Percentiles rank a stretch among this genome's conserved stretches.
Evolutionary conservation across 2,329 filamentous ascomycete genomes (phyloP).

Genomic region (Cryphonectria naterciae): DNA sequence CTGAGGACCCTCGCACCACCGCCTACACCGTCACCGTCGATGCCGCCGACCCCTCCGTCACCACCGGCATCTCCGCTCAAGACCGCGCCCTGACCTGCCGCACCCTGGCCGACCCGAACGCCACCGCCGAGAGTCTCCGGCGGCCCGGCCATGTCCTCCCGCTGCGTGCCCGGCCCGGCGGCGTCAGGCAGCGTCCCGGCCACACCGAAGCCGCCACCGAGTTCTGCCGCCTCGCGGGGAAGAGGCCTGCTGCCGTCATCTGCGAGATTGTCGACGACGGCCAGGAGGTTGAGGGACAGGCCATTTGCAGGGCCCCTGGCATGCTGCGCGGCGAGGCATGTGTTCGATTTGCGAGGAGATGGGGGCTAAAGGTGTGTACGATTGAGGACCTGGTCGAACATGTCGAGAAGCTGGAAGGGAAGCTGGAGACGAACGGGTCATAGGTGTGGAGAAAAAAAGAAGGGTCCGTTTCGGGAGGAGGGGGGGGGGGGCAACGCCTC

Average conservation of each 20-base stretch:
- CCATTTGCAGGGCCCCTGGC: conserved; percentile 68
- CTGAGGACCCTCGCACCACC: conserved; percentile 84
- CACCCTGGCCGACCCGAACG: conserved; percentile 70
- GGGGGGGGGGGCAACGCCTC: too few relatives aligned
- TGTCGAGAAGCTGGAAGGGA: conserved; percentile 75
- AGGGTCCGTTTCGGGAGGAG: too few relatives aligned
- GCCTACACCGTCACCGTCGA: conserved; percentile 94
- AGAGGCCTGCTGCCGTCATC: conserved; percentile 77
- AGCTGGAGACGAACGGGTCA: conserved; percentile 52
- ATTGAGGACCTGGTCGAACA: conserved; percentile 88
- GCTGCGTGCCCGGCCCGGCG: conserved; percentile 76
- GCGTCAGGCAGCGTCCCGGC: conserved; percentile 77
- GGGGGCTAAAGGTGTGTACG: conserved; percentile 91
- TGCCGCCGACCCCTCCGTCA: conserved; percentile 70
- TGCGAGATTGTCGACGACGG: conserved; percentile 92
- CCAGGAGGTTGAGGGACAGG: conserved; percentile 68
- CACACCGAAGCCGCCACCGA: conserved; percentile 96
- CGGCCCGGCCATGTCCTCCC: conserved; percentile 91
- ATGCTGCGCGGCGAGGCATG: conserved; percentile 94
- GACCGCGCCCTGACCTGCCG: conserved; percentile 85
- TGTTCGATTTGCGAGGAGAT: conserved; percentile 83
- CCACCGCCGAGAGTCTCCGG: conserved; percentile 66
- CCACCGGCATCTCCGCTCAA: conserved; percentile 88
- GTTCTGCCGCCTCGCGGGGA: conserved; percentile 83
- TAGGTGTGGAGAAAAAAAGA: background rate